Percentiles rank a stretch among this genome's conserved stretches.
phyloP scores from a whole-genome alignment of 495 filamentous ascomycete genomes.

The Coniosporium apollinis region DNA sequence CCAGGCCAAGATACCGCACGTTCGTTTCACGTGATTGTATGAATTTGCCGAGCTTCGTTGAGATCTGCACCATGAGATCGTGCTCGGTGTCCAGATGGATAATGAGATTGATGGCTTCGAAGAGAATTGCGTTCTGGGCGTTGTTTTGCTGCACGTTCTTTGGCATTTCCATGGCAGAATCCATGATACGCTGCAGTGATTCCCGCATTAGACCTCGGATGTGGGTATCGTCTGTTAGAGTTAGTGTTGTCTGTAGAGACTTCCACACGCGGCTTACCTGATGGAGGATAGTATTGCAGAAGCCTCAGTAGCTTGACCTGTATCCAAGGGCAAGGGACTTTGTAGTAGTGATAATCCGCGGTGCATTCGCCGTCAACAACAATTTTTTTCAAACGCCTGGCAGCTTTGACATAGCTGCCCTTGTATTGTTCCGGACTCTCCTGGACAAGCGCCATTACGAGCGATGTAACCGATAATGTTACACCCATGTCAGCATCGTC shows the following conservation, averaged over 20 bases:
- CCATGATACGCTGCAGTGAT: conserved; percentile 76
- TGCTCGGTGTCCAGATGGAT: conserved; percentile 98
- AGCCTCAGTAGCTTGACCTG: conserved; percentile 86
- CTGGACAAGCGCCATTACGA: conserved; percentile 91
- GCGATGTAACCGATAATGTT: conserved; percentile 82
- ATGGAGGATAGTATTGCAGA: conserved; percentile 91
- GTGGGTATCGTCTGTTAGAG: conserved; percentile 62
- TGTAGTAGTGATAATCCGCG: conserved; percentile 91
- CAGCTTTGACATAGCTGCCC: conserved; percentile 85
- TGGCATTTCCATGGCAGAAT: conserved; percentile 76
- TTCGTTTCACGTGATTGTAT: conserved; percentile 96
- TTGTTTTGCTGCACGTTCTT: conserved; percentile 99
- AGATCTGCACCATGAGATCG: conserved; percentile 91
- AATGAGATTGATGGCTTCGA: conserved; percentile 96
- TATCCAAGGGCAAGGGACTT: conserved; percentile 96
- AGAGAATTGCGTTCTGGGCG: conserved; percentile 93
- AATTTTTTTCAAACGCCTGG: conserved; percentile 70
- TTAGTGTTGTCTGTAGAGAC: too few relatives aligned
- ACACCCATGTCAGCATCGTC: conserved; percentile 93
- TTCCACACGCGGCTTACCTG: conserved; percentile 45
- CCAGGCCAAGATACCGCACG: conserved; percentile 88
- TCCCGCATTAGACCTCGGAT: conserved; percentile 85
- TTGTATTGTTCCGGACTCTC: conserved; percentile 88
- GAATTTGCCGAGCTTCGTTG: conserved; percentile 83
- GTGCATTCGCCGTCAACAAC: conserved; percentile 77